Conservation (phyloP, 2,329 filamentous ascomycete genomes). For the Aspergillus aculeatinus region DNA sequence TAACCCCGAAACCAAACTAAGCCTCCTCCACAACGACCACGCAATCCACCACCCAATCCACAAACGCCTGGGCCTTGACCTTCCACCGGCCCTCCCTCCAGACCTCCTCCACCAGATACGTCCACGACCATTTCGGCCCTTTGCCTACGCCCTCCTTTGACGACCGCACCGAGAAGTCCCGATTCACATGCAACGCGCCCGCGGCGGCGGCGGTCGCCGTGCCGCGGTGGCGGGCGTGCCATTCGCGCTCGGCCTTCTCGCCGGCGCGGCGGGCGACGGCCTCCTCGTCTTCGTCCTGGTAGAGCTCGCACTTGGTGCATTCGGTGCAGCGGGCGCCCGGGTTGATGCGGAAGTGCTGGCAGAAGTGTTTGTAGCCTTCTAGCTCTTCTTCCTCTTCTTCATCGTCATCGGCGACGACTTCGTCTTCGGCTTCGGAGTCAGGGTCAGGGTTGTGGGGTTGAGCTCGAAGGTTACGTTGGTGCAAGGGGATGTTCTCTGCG, state of each 20-base stretch:
- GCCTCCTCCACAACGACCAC: slow-evolving; percentile 39
- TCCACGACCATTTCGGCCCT: slow-evolving; percentile 26
- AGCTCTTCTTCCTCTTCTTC: slow-evolving; percentile 43
- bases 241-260: slow-evolving; percentile 68
- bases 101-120: slow-evolving; percentile 38
- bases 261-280: slow-evolving; percentile 66
- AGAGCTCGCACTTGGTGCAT: slow-evolving; percentile 77
- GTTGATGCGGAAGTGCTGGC: slow-evolving; percentile 85
- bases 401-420: slow-evolving; percentile 11
- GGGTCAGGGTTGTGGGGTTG: slow-evolving; percentile 29
- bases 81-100: slow-evolving; percentile 45
- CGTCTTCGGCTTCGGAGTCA: slow-evolving; percentile 7
- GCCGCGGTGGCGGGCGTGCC: slow-evolving; percentile 63
- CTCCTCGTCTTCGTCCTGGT: slow-evolving; percentile 70
- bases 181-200: slow-evolving; percentile 27
- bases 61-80: slow-evolving; percentile 40
- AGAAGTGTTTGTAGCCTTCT: slow-evolving; percentile 91
- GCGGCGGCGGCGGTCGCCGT: slow-evolving; percentile 21
- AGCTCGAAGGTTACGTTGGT: slow-evolving; percentile 43
- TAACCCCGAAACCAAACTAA: slow-evolving; percentile 13
- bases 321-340: slow-evolving; percentile 73
- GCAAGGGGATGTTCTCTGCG: slow-evolving; percentile 20
- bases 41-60: slow-evolving; percentile 42
- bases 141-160: not conserved
- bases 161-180: slow-evolving; percentile 21